A percentile compares a stretch with the other conserved stretches of the same genome.
phyloP scores from a whole-genome alignment of 2,329 filamentous ascomycete genomes.

The Xylariaceae sp. region DNA sequence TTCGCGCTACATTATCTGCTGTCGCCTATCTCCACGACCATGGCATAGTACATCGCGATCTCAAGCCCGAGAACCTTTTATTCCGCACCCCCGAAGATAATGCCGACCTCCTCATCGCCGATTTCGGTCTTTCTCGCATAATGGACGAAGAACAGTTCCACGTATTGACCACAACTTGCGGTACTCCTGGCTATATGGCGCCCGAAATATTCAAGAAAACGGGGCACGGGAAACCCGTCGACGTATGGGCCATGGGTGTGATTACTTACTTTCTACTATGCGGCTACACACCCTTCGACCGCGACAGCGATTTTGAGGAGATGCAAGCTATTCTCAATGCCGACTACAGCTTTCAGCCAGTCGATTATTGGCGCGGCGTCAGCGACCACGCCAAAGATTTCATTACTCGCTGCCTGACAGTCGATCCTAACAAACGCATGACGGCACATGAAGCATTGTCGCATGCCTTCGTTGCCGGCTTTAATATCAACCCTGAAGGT shows the following conservation, averaged over 20 bases:
- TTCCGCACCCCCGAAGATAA: slow-evolving; percentile 98
- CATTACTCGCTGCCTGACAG: slow-evolving; percentile 85
- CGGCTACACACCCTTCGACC: slow-evolving; percentile 96
- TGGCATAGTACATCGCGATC: slow-evolving; percentile 94
- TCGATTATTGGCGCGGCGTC: slow-evolving; percentile 96
- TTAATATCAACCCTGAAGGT: slow-evolving; percentile 39
- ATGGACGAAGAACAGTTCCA: slow-evolving; percentile 99
- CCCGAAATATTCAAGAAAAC: slow-evolving; percentile 99
- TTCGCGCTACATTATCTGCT: slow-evolving; percentile 91
- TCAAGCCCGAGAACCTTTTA: slow-evolving; percentile 95
- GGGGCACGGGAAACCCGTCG: slow-evolving; percentile 95
- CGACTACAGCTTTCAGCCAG: slow-evolving; percentile 90
- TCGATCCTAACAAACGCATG: slow-evolving; percentile 83
- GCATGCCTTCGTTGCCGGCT: slow-evolving; percentile 60
- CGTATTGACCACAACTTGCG: slow-evolving; percentile 94
- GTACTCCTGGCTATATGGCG: slow-evolving; percentile 98
- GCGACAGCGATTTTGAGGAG: slow-evolving; percentile 95
- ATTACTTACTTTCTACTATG: slow-evolving; percentile 98
- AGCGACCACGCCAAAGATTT: slow-evolving; percentile 84
- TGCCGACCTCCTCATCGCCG: slow-evolving; percentile 91
- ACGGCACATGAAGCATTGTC: slow-evolving; percentile 77
- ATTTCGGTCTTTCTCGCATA: slow-evolving; percentile 92
- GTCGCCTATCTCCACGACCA: slow-evolving; percentile 98
- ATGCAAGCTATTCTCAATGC: slow-evolving; percentile 98
- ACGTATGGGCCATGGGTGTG: slow-evolving; percentile 96